phyloP scores from a whole-genome alignment of 495 filamentous ascomycete genomes.

The Hypoxylon rickii region DNA sequence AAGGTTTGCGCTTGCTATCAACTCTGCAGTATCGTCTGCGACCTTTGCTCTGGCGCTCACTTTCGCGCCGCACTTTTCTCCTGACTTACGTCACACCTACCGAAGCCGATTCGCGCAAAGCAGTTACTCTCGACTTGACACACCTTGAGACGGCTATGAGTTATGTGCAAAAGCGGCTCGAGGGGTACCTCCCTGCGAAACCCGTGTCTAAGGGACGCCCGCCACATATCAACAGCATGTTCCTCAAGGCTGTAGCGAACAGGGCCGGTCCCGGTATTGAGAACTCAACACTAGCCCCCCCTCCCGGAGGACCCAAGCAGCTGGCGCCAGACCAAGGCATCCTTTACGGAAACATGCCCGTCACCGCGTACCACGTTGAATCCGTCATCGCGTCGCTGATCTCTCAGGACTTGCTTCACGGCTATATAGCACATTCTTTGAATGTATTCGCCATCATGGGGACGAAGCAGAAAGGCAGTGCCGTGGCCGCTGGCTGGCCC shows the following conservation, averaged over 20 bases:
- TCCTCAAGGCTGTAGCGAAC: conserved; percentile 49
- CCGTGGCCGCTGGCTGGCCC: conserved; percentile 53
- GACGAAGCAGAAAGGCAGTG: conserved; percentile 63
- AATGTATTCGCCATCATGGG: conserved; percentile 82
- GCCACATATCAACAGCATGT: conserved; percentile 40
- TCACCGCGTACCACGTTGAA: conserved; percentile 73
- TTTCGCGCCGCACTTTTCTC: conserved; percentile 75
- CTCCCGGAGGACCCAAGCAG: conserved; percentile 49
- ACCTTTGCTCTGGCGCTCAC: conserved; percentile 80
- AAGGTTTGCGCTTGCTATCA: conserved; percentile 73
- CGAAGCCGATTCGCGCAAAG: conserved; percentile 56
- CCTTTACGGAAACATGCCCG: conserved; percentile 56
- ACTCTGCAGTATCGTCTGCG: conserved; percentile 67
- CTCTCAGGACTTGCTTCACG: conserved; percentile 80
- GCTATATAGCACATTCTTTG: conserved; percentile 79
- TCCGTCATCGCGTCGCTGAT: conserved; percentile 75
- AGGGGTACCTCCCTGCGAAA: conserved; percentile 50
- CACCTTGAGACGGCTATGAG: conserved; percentile 57
- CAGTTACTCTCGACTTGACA: conserved; percentile 60
- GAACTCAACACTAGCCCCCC: conserved; percentile 45
- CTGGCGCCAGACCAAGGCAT: conserved; percentile 54
- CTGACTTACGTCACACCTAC: conserved; percentile 58
- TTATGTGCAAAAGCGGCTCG: conserved; percentile 56
- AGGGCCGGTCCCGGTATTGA: conserved; percentile 29
- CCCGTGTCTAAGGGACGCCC: conserved; percentile 30